These are phyloP conservation scores for Botrytis fabae DNA, from an alignment of 2,329 filamentous ascomycete genomes.

Conservation along the genomic window DNA sequence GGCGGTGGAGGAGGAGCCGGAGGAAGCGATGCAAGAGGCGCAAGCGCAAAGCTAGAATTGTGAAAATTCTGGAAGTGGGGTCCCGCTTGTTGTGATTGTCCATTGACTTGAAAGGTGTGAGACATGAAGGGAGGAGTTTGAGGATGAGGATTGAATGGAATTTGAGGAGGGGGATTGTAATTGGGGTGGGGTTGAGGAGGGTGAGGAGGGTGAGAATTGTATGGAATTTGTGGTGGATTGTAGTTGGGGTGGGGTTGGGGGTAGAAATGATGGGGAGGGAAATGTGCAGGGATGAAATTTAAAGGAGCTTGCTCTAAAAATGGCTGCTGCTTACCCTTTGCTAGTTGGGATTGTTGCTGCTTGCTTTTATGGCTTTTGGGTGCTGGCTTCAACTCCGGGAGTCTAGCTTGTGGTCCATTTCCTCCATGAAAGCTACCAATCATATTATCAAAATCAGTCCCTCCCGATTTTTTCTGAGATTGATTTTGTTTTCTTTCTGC, in stretches of 20 bases:
- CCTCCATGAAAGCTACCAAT: conserved; percentile 40
- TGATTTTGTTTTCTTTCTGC: conserved; percentile 73
- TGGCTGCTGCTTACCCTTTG: conserved; percentile 44
- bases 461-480: conserved; percentile 55
- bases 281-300: conserved; percentile 25
- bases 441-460: conserved; percentile 41
- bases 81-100: conserved; percentile 39
- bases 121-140: conserved; percentile 33
- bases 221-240: conserved; percentile 30
- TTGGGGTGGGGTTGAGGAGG: conserved; percentile 27
- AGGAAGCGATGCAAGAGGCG: conserved; percentile 49
- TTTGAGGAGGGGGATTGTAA: conserved; percentile 25
- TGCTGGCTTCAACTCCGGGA: conserved; percentile 73
- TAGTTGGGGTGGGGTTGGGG: conserved; percentile 24
- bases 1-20: conserved; percentile 68
- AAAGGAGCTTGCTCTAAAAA: conserved; percentile 40
- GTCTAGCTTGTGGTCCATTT: conserved; percentile 52
- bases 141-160: conserved; percentile 31
- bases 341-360: conserved; percentile 46
- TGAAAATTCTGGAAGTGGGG: conserved; percentile 43
- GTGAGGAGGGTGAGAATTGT: conserved; percentile 27
- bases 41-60: conserved; percentile 48
- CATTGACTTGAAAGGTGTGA: conserved; percentile 39
- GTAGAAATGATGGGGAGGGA: conserved; percentile 30
- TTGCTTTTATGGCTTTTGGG: conserved; percentile 69